Evolutionary conservation across 768 basidiomycete species (phyloP).

Genomic region (Panaeolus cyanescens): DNA sequence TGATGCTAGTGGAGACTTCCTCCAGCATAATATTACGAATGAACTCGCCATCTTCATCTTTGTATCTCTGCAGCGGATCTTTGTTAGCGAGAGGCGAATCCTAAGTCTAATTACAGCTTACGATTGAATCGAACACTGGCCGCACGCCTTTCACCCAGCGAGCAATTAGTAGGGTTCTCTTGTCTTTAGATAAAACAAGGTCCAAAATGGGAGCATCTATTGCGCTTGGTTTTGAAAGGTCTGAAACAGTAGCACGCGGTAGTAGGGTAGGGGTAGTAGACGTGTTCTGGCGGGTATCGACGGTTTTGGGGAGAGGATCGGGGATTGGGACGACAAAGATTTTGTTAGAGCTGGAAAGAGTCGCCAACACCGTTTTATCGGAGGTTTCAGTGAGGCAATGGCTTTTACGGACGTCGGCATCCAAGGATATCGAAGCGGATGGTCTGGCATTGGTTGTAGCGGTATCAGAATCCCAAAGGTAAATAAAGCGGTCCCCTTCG

Average conservation of each 20-base stretch:
- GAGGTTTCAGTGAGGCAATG: slow-evolving; percentile 27
- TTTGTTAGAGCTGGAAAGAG: slow-evolving; percentile 58
- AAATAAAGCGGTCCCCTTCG: slow-evolving; percentile 61
- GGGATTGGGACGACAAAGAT: slow-evolving; percentile 59
- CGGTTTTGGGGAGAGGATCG: slow-evolving; percentile 38
- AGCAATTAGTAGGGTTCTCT: slow-evolving; percentile 37
- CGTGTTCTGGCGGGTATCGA: slow-evolving; percentile 39
- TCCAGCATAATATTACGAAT: slow-evolving; percentile 51
- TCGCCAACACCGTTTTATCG: slow-evolving; percentile 47
- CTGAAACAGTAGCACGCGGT: slow-evolving; percentile 50
- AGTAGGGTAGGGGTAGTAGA: slow-evolving; percentile 51
- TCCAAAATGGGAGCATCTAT: slow-evolving; percentile 42
- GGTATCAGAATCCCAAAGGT: slow-evolving; percentile 57
- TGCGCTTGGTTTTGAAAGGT: slow-evolving; percentile 38
- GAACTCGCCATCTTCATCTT: slow-evolving; percentile 55
- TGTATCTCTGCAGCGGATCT: slow-evolving; percentile 43
- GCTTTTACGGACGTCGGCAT: slow-evolving; percentile 56
- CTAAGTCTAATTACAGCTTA: slow-evolving; percentile 36
- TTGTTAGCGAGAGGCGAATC: slow-evolving; percentile 8
- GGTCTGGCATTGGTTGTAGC: slow-evolving; percentile 49
- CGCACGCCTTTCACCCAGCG: slow-evolving; percentile 55
- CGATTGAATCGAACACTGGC: slow-evolving; percentile 61
- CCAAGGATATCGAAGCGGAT: slow-evolving; percentile 62
- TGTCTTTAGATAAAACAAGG: slow-evolving; percentile 43
- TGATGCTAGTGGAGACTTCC: slow-evolving; percentile 27